Conservation (phyloP, 2,329 filamentous ascomycete genomes). For the Phialophora tarda region DNA sequence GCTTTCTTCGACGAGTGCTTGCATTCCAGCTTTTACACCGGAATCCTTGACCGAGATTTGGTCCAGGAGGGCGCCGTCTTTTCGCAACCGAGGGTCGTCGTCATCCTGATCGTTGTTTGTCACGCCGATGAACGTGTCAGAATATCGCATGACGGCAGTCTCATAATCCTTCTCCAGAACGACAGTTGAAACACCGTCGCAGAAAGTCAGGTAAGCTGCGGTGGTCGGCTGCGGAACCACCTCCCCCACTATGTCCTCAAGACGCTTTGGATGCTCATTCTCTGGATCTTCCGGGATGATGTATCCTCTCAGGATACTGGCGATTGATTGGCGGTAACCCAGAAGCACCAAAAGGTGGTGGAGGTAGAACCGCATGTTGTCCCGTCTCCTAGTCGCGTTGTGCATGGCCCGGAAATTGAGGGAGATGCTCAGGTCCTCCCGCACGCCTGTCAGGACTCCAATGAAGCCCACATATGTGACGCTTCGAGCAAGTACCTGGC, state of each 20-base stretch:
- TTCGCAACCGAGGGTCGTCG: constrained; percentile 34
- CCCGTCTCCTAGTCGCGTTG: constrained; percentile 46
- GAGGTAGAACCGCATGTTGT: constrained; percentile 51
- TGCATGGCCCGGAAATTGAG: constrained; percentile 58
- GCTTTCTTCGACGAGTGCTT: constrained; percentile 37
- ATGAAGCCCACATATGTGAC: constrained; percentile 59
- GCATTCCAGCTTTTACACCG: constrained; percentile 28
- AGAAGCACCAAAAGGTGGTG: constrained; percentile 61
- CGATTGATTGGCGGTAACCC: constrained; percentile 60
- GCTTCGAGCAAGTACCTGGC: constrained; percentile 52
- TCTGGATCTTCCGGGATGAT: constrained; percentile 22
- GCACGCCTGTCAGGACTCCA: constrained; percentile 57
- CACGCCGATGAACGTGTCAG: constrained; percentile 58
- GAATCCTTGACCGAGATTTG: constrained; percentile 6
- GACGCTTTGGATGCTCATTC: constrained; percentile 21
- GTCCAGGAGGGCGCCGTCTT: constrained; percentile 30
- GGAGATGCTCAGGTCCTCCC: constrained; percentile 54
- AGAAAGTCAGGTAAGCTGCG: constrained; percentile 64
- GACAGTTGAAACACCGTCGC: constrained; percentile 55
- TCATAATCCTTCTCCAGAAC: constrained; percentile 63
- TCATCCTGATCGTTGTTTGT: constrained; percentile 61
- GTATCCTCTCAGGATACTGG: constrained; percentile 54
- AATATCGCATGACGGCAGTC: constrained; percentile 53
- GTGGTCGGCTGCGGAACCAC: constrained; percentile 52
- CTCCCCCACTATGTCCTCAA: constrained; percentile 32